Evolutionary conservation across 2,329 filamentous ascomycete genomes (phyloP).

Genomic region (Aspergillus sclerotialis): DNA sequence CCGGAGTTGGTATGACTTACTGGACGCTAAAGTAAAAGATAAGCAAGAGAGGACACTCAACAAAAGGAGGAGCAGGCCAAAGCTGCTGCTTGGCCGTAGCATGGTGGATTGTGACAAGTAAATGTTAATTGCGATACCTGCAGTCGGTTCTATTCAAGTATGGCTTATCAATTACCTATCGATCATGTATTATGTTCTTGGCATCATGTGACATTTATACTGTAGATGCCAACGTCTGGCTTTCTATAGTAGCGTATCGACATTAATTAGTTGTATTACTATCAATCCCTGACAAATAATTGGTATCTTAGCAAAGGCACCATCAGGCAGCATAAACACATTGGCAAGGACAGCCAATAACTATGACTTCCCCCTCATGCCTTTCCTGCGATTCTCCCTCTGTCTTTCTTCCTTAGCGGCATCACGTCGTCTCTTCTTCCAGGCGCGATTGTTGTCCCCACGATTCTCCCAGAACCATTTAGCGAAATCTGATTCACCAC

Average conservation of each 20-base stretch:
- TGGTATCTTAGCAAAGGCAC: background rate
- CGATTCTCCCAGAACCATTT: constrained; percentile 56
- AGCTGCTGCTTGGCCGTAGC: constrained; percentile 10
- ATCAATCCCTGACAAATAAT: background rate
- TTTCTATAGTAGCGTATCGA: background rate
- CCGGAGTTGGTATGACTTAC: constrained; percentile 18
- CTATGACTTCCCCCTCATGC: constrained; percentile 31
- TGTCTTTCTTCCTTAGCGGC: constrained; percentile 55
- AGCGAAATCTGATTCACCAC: constrained; percentile 49
- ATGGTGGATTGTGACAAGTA: constrained; percentile 13
- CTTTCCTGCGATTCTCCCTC: constrained; percentile 50
- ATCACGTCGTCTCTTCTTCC: constrained; percentile 51
- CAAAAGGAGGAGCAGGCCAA: constrained; percentile 17
- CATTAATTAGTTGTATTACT: too few relatives aligned
- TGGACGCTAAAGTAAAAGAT: constrained; percentile 26
- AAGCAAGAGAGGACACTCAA: constrained; percentile 18
- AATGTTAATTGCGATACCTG: background rate
- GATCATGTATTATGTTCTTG: too few relatives aligned
- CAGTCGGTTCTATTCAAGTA: too few relatives aligned
- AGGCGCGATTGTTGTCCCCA: constrained; percentile 44
- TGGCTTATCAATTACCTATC: background rate
- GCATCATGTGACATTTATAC: constrained; percentile 9
- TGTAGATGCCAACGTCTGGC: background rate
- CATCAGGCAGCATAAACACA: too few relatives aligned
- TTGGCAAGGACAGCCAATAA: too few relatives aligned